Base-by-base conservation (phyloP, 441 rosid genomes). In the Euphorbia celastroides region DNA sequence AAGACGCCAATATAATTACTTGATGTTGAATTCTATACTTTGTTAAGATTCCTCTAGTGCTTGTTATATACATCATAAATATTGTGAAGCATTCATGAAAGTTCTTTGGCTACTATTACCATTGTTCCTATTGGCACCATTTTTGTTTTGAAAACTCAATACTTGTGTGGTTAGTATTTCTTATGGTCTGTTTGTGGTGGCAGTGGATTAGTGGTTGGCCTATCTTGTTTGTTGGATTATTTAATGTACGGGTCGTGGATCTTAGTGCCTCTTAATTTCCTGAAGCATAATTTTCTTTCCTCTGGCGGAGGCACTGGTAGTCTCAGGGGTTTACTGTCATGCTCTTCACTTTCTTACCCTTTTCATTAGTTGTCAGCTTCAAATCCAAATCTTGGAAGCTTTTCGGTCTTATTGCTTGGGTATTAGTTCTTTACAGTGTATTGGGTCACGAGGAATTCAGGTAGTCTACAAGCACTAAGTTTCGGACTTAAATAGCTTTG, bases 221-320 rank as follows among this genome's bases (percentile, higher is more conserved):
- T 89, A 44, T 72, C 81, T 25, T 82, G 81, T 75, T 74, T 80
- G 55, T 65, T 93, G 79, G 99, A 93, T 72, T 85, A 82, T 62
- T 67, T 86, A 75, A 85, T 89, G 85, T 89, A 88, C 41, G 92
- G 90, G 64, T 83, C 93, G 23, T 91, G 98, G 98, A 77, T 91
- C 76, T 77, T 88, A 66, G 96, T 86, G 58, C 97, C 97, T 61
- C 82, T 89, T 70, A 91, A 91, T 78, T 93, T 93, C 77, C 84
- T 93, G 7, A 80, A 79, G 84, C 91, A 89, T 89, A 93, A 93
- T 81, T 89, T 93, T 84, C 88, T 93, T 79, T 88, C 96, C 71
- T 80, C 96, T 7, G 96, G 99, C 1, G 91, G 97, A 64, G 97
- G 99, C 99, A 91, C 79, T 91, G 97, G 97, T 91, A 93, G 86